These are phyloP conservation scores for Eucalyptus shirleyi DNA, from an alignment of 345 rosid genomes.

Conservation along the genomic window DNA sequence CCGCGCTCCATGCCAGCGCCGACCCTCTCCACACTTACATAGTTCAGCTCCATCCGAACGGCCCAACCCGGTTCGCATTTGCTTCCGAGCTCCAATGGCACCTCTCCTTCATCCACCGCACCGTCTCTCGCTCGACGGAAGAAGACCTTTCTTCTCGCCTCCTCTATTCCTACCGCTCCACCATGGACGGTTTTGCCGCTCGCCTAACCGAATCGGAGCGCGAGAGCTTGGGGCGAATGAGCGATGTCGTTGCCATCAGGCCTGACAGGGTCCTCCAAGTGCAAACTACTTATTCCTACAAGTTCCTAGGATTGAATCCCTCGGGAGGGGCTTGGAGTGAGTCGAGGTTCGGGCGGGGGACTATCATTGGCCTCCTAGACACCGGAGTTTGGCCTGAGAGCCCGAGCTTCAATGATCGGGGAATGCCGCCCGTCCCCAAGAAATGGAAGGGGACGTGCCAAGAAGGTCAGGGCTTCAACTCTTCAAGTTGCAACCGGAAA, in stretches of 20 bases:
- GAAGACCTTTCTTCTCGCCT: conserved; percentile 57
- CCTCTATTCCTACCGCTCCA: conserved; percentile 76
- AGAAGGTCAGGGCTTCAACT: conserved; percentile 52
- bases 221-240: conserved; percentile 21
- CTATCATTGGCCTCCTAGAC: conserved; percentile 69
- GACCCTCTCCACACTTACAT: conserved; percentile 48
- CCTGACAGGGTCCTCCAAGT: conserved; percentile 56
- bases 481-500: conserved; percentile 55
- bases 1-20: background rate
- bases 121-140: conserved; percentile 20
- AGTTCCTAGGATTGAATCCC: conserved; percentile 57
- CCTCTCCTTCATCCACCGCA: conserved; percentile 22
- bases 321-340: conserved; percentile 43
- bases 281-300: conserved; percentile 82
- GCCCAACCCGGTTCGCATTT: conserved; percentile 12
- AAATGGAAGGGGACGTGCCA: conserved; percentile 81
- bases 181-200: conserved; percentile 87
- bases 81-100: conserved; percentile 27
- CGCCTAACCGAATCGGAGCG: conserved; percentile 50
- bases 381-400: conserved; percentile 94
- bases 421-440: conserved; percentile 62
- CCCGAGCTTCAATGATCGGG: conserved; percentile 63
- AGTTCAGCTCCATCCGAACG: conserved; percentile 77
- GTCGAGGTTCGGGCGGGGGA: conserved; percentile 52
- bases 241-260: conserved; percentile 58